Evolutionary conservation across 2,329 filamentous ascomycete genomes (phyloP).

Genomic region (Gaeumannomyces tritici): DNA sequence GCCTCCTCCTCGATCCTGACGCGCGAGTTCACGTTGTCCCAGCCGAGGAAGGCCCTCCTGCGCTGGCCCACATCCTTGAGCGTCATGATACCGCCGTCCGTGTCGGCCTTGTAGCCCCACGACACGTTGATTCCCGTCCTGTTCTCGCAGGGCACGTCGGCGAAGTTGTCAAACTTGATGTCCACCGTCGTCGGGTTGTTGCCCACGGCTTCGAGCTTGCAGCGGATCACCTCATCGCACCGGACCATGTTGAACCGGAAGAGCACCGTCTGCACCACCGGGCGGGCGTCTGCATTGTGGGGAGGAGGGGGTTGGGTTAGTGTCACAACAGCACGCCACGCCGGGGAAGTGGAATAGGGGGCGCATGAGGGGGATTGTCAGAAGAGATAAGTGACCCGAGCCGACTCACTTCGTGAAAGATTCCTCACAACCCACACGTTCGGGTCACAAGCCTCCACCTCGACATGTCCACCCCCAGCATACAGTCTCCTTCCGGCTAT

Average conservation of each 20-base stretch:
- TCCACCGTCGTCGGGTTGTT: conserved; percentile 5
- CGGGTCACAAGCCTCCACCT: neutral
- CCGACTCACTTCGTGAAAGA: neutral
- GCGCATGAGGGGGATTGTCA: neutral
- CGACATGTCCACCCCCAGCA: neutral
- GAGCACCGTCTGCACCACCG: neutral
- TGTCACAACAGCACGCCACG: neutral
- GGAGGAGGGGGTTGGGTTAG: neutral
- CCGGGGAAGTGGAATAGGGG: too few species aligned
- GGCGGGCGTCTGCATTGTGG: neutral
- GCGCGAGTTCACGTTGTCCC: conserved; percentile 10
- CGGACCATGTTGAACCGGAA: neutral
- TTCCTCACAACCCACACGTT: conserved; percentile 1
- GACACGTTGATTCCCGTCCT: conserved; percentile 18
- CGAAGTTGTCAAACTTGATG: conserved; percentile 15
- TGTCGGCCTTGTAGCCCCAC: conserved; percentile 19
- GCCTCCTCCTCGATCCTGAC: neutral
- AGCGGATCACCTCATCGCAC: conserved; percentile 7
- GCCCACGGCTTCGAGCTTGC: conserved; percentile 8
- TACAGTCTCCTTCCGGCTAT: neutral
- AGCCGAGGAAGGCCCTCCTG: conserved; percentile 13
- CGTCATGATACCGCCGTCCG: conserved; percentile 20
- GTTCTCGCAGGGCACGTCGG: conserved; percentile 11
- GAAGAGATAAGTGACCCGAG: neutral
- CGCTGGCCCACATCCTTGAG: conserved; percentile 12